Base-by-base conservation (phyloP, 1,139 yeast genomes). In the Diutina scorzettiae region DNA sequence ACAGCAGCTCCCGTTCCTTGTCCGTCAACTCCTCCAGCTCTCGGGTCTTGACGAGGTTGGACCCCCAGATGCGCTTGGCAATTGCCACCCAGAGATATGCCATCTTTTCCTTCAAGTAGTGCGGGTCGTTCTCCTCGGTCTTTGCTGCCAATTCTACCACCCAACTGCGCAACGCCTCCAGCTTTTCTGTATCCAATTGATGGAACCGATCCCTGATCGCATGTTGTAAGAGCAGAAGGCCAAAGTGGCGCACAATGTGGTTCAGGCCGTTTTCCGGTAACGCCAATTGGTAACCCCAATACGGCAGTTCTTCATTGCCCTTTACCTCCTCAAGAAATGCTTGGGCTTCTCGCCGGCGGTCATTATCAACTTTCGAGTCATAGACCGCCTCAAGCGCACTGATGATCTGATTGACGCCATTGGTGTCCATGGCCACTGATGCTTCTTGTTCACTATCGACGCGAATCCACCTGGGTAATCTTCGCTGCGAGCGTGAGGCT, bases 41-140 rank as follows among this genome's bases (percentile, higher is more conserved):
- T 5, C 16, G n/a, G 8, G 7, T 45, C 47, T 63, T 66, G 31
- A 65, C 57, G 25, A 68, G 53, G 45, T 60, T 72, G 41, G 70
- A 66, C 8, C 97, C 97, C 98, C 98, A 93, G 32, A 78, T 72
- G 43, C 95, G 71, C 55, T 93, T 91, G n/a, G 96, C 95, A 11
- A 91, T 69, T 34, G 87, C 81, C 0, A 85, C 96, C 96, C 97
- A 89, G 20, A 91, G 62, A 49, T 76, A 80, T 4, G 97, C 95
- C 41, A 89, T 58, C 59, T 93, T 93, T 55, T 89, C 97, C 54
- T 81, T 85, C 44, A 93, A 69, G 51, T 81, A 93, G 59, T 87
- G 91, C 9, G 97, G 96, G 57, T 91, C 96, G 20, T 63, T 58
- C n/a, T 65, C 62, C 16, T 66, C 58, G 1, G 81, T 71, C 45